Evolutionary conservation across 2,329 filamentous ascomycete genomes (phyloP), one percentile per base, ranked within the genome.

Genomic region (Gremmenia infestans): DNA sequence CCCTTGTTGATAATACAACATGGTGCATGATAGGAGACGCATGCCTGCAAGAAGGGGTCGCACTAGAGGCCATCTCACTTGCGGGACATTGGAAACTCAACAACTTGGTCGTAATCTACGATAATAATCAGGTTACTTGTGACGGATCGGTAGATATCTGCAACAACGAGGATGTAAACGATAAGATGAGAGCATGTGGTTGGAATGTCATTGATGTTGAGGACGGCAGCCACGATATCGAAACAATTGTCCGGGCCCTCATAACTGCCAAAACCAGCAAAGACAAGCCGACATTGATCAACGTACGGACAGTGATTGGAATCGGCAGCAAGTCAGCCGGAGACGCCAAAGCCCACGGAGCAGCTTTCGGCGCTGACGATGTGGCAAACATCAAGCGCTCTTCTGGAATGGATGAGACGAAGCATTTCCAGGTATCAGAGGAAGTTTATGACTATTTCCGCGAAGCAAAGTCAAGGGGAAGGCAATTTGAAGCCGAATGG

Each of bases 61-160:
- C 67, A 0, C 65, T 77, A 1, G 78, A 80, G 60, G 76, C 77
- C 0, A 74, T 80, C 35, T 74, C 73, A 2, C 70, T 78, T 14
- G 77, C 77, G 11, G 77, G 77, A 2, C 76, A 78, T 58, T 67
- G 72, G 61, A 72, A 72, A 53, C 67, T 81, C 7, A 73, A 77
- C 60, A 80, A 80, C 57, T 64, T 80, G 5, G 73, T 72, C 1
- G 60, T 80, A 9, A 75, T 80, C 23, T 81, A 79, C 55, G 78
- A 81, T 55, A 79, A 81, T 59, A 80, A 80, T 58, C 72, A 78
- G 56, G 70, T 80, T 28, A 78, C 75, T 12, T 79, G 76, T 59
- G 78, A 79, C 54, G 78, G 78, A 4, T 71, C 71, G 2, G 72
- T 78, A 1, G 74, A 78, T 56, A 62, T 76, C 1, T 73, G 70